These are phyloP conservation scores for Phyllosticta ampelicida DNA, from an alignment of 2,329 filamentous ascomycete genomes.

Conservation along the genomic window DNA sequence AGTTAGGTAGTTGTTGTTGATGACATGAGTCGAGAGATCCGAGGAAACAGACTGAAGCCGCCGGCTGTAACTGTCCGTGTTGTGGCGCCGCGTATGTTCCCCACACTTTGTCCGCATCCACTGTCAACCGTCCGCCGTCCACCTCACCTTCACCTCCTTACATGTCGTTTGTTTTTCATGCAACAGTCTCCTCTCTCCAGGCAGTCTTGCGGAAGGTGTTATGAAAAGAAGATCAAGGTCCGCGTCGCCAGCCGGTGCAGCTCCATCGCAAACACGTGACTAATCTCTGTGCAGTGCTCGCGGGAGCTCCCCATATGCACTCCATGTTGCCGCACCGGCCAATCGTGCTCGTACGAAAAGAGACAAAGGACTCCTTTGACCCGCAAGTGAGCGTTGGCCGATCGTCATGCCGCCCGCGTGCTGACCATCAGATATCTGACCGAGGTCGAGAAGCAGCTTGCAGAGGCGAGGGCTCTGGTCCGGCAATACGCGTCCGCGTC, in stretches of 20 bases:
- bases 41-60: neutral
- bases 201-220: slow-evolving; percentile 5
- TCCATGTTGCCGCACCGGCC: neutral
- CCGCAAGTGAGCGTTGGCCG: neutral
- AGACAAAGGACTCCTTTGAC: neutral
- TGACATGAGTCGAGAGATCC: neutral
- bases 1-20: neutral
- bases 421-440: slow-evolving; percentile 1
- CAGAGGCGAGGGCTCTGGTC: slow-evolving; percentile 1
- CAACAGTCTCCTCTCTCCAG: neutral
- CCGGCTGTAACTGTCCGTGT: neutral
- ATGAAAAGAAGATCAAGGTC: slow-evolving; percentile 7
- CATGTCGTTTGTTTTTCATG: neutral
- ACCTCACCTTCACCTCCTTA: neutral
- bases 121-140: neutral
- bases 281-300: neutral
- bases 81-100: slow-evolving; percentile 1
- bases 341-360: slow-evolving; percentile 1
- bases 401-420: neutral
- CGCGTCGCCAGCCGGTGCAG: neutral
- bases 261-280: neutral
- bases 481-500: neutral
- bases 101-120: neutral
- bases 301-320: neutral
- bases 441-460: slow-evolving; percentile 5